Conservation (phyloP, 2,329 filamentous ascomycete species). For the Aspergillus sp. region DNA sequence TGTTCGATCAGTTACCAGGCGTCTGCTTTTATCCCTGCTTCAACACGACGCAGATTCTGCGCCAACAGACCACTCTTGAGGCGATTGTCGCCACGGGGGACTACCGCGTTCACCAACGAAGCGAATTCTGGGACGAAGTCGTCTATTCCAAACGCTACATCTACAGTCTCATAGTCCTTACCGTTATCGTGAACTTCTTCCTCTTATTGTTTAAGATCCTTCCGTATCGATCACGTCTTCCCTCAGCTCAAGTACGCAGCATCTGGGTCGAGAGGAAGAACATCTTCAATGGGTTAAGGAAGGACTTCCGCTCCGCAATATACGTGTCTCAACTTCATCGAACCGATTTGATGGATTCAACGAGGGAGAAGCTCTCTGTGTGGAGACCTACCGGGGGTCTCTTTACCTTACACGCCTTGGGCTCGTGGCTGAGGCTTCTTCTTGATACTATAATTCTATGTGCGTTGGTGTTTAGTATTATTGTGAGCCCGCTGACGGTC, state of each 20-base stretch:
- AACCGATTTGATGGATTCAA: neutral
- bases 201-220: constrained; percentile 27
- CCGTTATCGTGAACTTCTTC: constrained; percentile 26
- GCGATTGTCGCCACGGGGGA: constrained; percentile 14
- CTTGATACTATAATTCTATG: constrained; percentile 21
- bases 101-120: constrained; percentile 11
- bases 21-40: constrained; percentile 39
- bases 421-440: constrained; percentile 13
- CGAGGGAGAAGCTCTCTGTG: too few species aligned
- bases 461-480: constrained; percentile 29
- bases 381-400: neutral
- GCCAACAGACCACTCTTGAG: constrained; percentile 23
- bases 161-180: constrained; percentile 30
- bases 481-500: constrained; percentile 32
- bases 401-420: constrained; percentile 18
- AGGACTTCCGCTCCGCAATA: constrained; percentile 12
- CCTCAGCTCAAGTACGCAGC: constrained; percentile 24
- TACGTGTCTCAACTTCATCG: neutral
- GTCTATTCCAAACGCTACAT: constrained; percentile 31
- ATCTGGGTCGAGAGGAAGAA: constrained; percentile 27
- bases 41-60: constrained; percentile 30
- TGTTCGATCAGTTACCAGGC: constrained; percentile 25
- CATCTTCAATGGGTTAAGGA: constrained; percentile 23
- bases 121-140: constrained; percentile 19
- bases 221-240: constrained; percentile 27